phyloP scores from a whole-genome alignment of 768 basidiomycete species.

The Termitomyces sp. region DNA sequence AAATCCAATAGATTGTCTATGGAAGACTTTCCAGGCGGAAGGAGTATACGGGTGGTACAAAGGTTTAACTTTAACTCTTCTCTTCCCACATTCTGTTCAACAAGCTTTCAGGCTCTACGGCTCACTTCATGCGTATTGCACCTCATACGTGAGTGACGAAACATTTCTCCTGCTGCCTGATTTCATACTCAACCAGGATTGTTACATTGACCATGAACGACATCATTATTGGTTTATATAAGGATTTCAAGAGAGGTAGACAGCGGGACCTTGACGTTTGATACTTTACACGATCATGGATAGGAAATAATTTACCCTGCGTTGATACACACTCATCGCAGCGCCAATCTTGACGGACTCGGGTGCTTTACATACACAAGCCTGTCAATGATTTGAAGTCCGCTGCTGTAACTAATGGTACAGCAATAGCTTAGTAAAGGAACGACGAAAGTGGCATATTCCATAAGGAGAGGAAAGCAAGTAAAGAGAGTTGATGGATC shows the following conservation, averaged over 20 bases:
- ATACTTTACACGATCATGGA: not conserved
- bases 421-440: slow-evolving; percentile 1
- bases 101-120: slow-evolving; percentile 65
- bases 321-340: too few species aligned
- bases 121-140: slow-evolving; percentile 89
- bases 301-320: not conserved
- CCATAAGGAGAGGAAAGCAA: slow-evolving; percentile 1
- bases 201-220: slow-evolving; percentile 90
- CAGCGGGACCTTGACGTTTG: slow-evolving; percentile 21
- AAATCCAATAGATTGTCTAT: slow-evolving; percentile 93
- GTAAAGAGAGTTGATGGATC: not conserved
- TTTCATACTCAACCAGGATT: slow-evolving; percentile 42
- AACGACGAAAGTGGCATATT: not conserved
- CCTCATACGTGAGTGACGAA: slow-evolving; percentile 73
- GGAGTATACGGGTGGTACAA: slow-evolving; percentile 96
- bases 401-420: not conserved
- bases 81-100: slow-evolving; percentile 1
- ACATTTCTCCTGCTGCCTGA: not conserved
- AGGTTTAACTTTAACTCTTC: slow-evolving; percentile 36
- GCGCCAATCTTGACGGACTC: not conserved
- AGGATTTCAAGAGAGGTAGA: slow-evolving; percentile 29
- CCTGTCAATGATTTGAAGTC: not conserved
- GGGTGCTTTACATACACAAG: not conserved
- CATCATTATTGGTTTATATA: slow-evolving; percentile 66
- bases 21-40: slow-evolving; percentile 91